Base-by-base conservation (phyloP, 345 rosid species). In the Kernera saxatilis region DNA sequence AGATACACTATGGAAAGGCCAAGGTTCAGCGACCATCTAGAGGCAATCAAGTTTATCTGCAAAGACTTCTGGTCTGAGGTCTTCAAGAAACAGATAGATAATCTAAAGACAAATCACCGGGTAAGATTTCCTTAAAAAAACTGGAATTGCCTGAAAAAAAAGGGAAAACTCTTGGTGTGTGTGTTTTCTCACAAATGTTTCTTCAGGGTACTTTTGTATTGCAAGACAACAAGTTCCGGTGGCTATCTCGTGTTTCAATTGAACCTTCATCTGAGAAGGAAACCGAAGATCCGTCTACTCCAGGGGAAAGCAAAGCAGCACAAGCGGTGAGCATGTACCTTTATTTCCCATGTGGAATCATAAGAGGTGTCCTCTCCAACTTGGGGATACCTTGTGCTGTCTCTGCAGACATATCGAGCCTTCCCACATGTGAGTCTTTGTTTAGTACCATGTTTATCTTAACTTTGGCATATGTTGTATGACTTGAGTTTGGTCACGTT, bases 21-120 rank as follows among this genome's bases (percentile, higher is more conserved):
- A 17, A 82, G 97, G 40, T 93, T 93, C 79, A 80, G 71, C 53
- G 97, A 93, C 73, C 95, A 93, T 84, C 77, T 93, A 6, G 98
- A 93, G 74, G 99, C 99, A 32, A 94, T 91, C 77, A 94, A 94
- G 85, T 91, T 91, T 83, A 94, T 94, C 65, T 94, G 97, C 86
- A 94, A 94, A 78, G 99, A 94, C 69, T 94, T 94, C 80, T 94
- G 99, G 99, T 88, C 95, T 2, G 97, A 91, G 81, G 67, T 94
- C 56, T 94, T 94, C 83, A 94, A 94, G 89, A 94, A 95, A 83
- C 98, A 92, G 85, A 95, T 92, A 1, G 98, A 95, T 80, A 95
- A 92, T 77, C 70, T 94, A 82, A 94, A 94, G 83, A 94, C 99
- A 17, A 94, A 94, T 61, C 98, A 94, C 64, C 85, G 90, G 80